phyloP scores from a whole-genome alignment of 1,284 basidiomycete genomes.

The Boletus sp. region DNA sequence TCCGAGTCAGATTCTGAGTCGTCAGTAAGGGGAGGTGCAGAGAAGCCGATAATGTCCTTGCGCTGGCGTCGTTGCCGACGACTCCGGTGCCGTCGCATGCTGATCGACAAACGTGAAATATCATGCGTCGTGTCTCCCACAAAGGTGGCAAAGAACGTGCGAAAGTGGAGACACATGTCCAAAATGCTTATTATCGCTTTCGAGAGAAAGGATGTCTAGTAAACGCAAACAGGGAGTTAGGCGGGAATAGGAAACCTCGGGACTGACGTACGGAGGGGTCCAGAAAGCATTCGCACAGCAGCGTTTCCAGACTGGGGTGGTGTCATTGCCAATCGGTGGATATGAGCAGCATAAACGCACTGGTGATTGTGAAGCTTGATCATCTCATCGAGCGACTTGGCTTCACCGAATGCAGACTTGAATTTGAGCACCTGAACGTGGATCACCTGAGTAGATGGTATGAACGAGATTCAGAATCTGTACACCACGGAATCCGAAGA shows the following conservation, averaged over 20 bases:
- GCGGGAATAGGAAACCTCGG: not conserved
- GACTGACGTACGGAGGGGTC: slow-evolving; percentile 57
- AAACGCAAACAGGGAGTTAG: slow-evolving; percentile 1
- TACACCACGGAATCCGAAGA: not conserved
- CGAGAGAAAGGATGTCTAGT: slow-evolving; percentile 63
- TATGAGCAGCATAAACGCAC: slow-evolving; percentile 48
- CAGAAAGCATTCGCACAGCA: slow-evolving; percentile 70
- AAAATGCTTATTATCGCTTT: slow-evolving; percentile 69
- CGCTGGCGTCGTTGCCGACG: slow-evolving; percentile 56
- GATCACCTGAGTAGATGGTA: slow-evolving; percentile 56
- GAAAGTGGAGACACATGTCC: slow-evolving; percentile 74
- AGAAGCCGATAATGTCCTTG: slow-evolving; percentile 65
- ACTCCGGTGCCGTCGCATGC: slow-evolving; percentile 60
- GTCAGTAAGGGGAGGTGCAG: slow-evolving; percentile 40
- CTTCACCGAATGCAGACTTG: slow-evolving; percentile 55
- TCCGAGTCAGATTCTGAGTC: slow-evolving; percentile 52
- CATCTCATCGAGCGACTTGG: slow-evolving; percentile 75
- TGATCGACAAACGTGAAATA: slow-evolving; percentile 59
- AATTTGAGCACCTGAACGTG: slow-evolving; percentile 64
- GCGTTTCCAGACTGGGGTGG: slow-evolving; percentile 56
- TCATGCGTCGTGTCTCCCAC: slow-evolving; percentile 63
- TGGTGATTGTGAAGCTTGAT: slow-evolving; percentile 72
- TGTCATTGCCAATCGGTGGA: not conserved
- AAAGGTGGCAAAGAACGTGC: slow-evolving; percentile 62
- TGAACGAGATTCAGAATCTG: not conserved